Percentiles rank a stretch among this genome's conserved stretches.
phyloP scores from a whole-genome alignment of 1,139 yeast genomes.

The Saccharomycopsis phalli region DNA sequence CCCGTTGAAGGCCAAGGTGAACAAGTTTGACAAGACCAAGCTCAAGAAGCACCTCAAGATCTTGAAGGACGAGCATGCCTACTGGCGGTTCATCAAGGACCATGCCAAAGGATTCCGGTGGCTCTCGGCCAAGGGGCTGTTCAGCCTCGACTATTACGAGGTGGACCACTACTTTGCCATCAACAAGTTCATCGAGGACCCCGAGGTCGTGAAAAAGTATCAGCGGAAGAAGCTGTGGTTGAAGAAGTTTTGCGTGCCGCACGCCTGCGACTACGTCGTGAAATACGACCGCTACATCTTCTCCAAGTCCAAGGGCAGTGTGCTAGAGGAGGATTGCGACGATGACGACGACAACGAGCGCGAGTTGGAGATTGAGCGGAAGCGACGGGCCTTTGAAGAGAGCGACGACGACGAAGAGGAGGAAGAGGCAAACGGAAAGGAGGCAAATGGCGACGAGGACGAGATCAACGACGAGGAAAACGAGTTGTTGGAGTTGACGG shows the following conservation, averaged over 20 bases:
- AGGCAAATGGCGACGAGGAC: slow-evolving; percentile 3
- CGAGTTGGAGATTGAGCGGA: slow-evolving; percentile 8
- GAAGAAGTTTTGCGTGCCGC: slow-evolving; percentile 16
- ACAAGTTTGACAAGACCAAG: slow-evolving; percentile 17
- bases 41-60: slow-evolving; percentile 18
- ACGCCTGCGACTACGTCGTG: slow-evolving; percentile 16
- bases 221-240: slow-evolving; percentile 16
- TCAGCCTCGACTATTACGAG: slow-evolving; percentile 11
- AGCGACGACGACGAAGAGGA: slow-evolving; percentile 7
- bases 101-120: slow-evolving; percentile 16
- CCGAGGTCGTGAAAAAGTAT: slow-evolving; percentile 18
- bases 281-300: slow-evolving; percentile 16
- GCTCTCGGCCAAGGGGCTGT: slow-evolving; percentile 12
- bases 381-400: slow-evolving; percentile 7
- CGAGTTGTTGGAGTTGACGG: slow-evolving; percentile 17
- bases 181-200: slow-evolving; percentile 15
- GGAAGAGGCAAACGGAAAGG: not conserved
- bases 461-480: slow-evolving; percentile 15
- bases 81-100: slow-evolving; percentile 17
- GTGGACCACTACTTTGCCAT: slow-evolving; percentile 15
- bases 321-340: slow-evolving; percentile 21
- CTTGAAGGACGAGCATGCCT: slow-evolving; percentile 16
- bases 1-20: slow-evolving; percentile 18
- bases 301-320: slow-evolving; percentile 16
- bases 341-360: slow-evolving; percentile 26